Evolutionary conservation across 2,329 filamentous ascomycete genomes (phyloP), one percentile per base, ranked within the genome.

Genomic region (Nothophoma quercina): DNA sequence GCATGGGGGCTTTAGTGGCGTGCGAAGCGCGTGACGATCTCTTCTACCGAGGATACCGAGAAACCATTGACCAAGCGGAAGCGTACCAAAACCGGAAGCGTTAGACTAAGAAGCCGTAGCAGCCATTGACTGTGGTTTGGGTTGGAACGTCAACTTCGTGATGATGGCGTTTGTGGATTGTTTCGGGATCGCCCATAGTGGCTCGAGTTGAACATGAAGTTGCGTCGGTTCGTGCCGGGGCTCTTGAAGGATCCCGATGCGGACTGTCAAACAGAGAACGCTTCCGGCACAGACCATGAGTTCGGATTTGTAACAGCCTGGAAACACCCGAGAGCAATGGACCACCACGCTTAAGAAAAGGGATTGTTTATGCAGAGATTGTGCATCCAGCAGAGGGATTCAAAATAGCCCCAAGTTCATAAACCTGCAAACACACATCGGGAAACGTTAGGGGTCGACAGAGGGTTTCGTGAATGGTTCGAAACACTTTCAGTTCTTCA

Each of bases 231-330:
- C 29, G 35, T 41, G 42, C 30, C 49, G 49, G 16, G n/a, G 21
- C 15, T 18, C n/a, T 28, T 21, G 41, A 32, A 41, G 38, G 13
- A 23, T 9, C n/a, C n/a, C n/a, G 28, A 23, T 23, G 36, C 10
- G 9, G 30, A 18, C 22, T n/a, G 34, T 40, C 29, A 26, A 45
- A 30, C 41, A 52, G 30, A 34, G 29, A 46, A 35, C 18, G 29
- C 35, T 19, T 32, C 36, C 23, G 23, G 49, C 49, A 52, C 49
- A 52, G 49, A 52, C 49, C 49, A 52, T 4, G 36, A 6, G 49
- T 52, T 52, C 42, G 41, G 22, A 41, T 40, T 33, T 23, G 40
- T 41, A 19, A 32, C 13, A 30, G 10, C 18, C 34, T 33, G 16
- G 28, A 15, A 28, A 36, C 15, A 22, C n/a, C 32, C 10, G 8